Evolutionary conservation across 139 green algal genomes (phyloP).

Genomic region (Coelastrella sp.): DNA sequence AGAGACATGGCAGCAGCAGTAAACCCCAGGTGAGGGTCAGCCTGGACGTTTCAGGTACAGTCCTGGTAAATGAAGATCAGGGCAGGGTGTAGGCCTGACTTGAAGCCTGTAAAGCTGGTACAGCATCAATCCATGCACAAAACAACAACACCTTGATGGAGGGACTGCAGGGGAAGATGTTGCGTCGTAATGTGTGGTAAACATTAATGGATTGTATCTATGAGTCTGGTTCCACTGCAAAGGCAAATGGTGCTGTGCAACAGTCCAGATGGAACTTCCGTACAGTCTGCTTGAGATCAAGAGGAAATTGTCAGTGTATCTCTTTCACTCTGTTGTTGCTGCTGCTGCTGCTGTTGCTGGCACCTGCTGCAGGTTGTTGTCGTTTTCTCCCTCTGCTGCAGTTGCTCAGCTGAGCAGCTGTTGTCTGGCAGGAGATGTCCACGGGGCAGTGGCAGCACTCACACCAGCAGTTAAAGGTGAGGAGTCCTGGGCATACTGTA

Average conservation of each 20-base stretch:
- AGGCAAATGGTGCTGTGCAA: too few relatives aligned
- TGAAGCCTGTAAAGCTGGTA: too few relatives aligned
- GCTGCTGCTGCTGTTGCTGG: conserved; percentile 6
- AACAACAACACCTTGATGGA: too few relatives aligned
- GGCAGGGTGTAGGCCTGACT: too few relatives aligned
- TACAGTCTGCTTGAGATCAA: too few relatives aligned
- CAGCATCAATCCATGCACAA: too few relatives aligned
- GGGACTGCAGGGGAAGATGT: too few relatives aligned
- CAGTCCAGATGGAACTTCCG: too few relatives aligned
- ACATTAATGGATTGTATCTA: too few relatives aligned
- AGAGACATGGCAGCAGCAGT: conserved; percentile 16
- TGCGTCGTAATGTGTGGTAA: too few relatives aligned
- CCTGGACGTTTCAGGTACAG: not conserved
- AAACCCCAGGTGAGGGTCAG: not conserved
- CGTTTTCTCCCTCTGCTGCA: not conserved
- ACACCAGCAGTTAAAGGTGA: conserved; percentile 20
- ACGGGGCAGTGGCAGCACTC: conserved; percentile 12
- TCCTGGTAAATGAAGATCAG: too few relatives aligned
- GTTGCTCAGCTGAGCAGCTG: conserved; percentile 14
- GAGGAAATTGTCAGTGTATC: not conserved
- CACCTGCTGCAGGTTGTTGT: conserved; percentile 25
- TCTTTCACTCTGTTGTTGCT: not conserved
- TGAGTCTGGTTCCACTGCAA: too few relatives aligned
- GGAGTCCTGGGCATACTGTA: not conserved
- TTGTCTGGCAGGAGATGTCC: conserved; percentile 17